Evolutionary conservation across 495 filamentous ascomycete genomes (phyloP).

Genomic region (Collariella sp.): DNA sequence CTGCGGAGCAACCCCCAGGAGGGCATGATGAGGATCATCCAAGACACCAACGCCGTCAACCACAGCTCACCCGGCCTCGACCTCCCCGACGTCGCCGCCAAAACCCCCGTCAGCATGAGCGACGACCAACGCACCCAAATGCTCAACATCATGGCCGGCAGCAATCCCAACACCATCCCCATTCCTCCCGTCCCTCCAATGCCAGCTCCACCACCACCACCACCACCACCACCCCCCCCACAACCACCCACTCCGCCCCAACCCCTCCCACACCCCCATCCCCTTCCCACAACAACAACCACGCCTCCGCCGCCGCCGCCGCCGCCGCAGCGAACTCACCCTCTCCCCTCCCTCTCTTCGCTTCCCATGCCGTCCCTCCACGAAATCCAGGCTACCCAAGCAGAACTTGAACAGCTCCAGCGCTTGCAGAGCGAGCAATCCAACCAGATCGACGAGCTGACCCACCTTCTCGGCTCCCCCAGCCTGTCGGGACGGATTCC

Average conservation of each 20-base stretch:
- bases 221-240: constrained; percentile 18
- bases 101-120: constrained; percentile 58
- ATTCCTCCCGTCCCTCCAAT: neutral
- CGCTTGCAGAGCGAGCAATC: constrained; percentile 67
- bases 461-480: constrained; percentile 61
- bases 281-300: constrained; percentile 21
- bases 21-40: constrained; percentile 82
- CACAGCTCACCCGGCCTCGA: constrained; percentile 43
- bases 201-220: constrained; percentile 4
- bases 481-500: constrained; percentile 75
- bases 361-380: constrained; percentile 48
- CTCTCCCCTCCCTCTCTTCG: constrained; percentile 48
- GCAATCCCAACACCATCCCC: constrained; percentile 2
- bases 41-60: constrained; percentile 61
- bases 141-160: constrained; percentile 64
- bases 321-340: constrained; percentile 32
- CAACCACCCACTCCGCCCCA: constrained; percentile 14
- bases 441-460: constrained; percentile 60
- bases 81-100: constrained; percentile 70
- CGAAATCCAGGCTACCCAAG: constrained; percentile 53
- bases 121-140: constrained; percentile 70
- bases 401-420: constrained; percentile 64
- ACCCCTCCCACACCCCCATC: too few relatives aligned
- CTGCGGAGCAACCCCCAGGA: constrained; percentile 48
- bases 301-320: constrained; percentile 18